Conservation (phyloP, 2,329 filamentous ascomycete genomes). For the Trichoderma cornu-damae region DNA sequence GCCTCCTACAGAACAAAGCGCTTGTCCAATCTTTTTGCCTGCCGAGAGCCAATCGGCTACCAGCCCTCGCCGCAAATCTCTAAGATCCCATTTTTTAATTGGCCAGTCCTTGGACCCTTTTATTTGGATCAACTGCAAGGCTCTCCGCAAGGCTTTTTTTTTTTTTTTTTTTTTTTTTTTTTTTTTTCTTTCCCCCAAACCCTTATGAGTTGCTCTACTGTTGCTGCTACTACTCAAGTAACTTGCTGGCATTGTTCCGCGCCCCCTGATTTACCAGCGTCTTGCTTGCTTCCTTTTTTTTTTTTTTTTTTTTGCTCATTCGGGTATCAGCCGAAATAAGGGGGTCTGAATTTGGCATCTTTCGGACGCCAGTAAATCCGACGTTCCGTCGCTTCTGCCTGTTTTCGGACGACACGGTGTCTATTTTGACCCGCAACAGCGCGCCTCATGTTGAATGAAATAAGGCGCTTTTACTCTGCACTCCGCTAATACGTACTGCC, state of each 20-base stretch:
- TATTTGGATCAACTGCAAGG: slow-evolving; percentile 13
- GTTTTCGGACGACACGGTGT: neutral
- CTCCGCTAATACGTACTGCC: too few relatives aligned
- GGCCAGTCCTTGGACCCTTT: neutral
- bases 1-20: neutral
- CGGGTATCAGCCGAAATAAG: slow-evolving; percentile 5
- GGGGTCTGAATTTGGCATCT: neutral
- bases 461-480: neutral
- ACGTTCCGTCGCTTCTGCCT: neutral
- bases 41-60: slow-evolving; percentile 9
- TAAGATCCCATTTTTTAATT: slow-evolving; percentile 9
- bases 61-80: slow-evolving; percentile 9
- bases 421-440: neutral
- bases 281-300: neutral
- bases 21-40: neutral
- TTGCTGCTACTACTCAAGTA: too few relatives aligned
- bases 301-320: neutral
- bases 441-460: neutral
- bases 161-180: too few relatives aligned
- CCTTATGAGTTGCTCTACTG: neutral
- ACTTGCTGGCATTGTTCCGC: neutral
- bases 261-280: neutral
- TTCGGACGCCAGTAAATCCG: neutral
- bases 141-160: slow-evolving; percentile 16
- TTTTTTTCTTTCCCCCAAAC: neutral